A percentile compares a stretch with the other conserved stretches of the same genome.
These are phyloP conservation scores for Candida alai DNA, from an alignment of 805 yeast species.

Conservation along the genomic window DNA sequence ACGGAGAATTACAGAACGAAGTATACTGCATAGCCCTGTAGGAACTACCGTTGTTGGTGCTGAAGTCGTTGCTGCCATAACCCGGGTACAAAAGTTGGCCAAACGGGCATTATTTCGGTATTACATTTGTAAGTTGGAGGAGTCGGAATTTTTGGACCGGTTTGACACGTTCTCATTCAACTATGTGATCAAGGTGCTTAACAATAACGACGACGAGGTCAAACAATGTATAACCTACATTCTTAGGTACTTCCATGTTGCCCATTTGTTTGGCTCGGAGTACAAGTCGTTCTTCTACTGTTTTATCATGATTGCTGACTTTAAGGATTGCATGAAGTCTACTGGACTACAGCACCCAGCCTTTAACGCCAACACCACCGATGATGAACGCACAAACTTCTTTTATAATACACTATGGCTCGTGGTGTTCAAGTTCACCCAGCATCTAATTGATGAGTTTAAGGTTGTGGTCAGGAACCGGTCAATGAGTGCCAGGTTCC, in stretches of 20 bases:
- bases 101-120: slow-evolving; percentile 3
- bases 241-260: slow-evolving; percentile 1
- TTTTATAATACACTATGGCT: slow-evolving; percentile 18
- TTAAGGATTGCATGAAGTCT: slow-evolving; percentile 11
- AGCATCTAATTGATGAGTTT: slow-evolving; percentile 13
- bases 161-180: slow-evolving; percentile 4
- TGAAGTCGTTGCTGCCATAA: not conserved
- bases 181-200: slow-evolving; percentile 1
- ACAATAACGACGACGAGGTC: slow-evolving; percentile 1
- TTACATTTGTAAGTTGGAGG: not conserved
- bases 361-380: slow-evolving; percentile 17
- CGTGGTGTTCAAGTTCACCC: slow-evolving; percentile 14
- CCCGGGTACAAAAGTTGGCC: not conserved
- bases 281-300: slow-evolving; percentile 17
- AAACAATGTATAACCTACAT: slow-evolving; percentile 2
- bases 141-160: slow-evolving; percentile 4
- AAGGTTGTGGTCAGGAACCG: slow-evolving; percentile 7
- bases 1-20: not conserved
- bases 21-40: not conserved
- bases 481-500: not conserved
- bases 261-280: not conserved
- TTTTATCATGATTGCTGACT: slow-evolving; percentile 18
- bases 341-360: slow-evolving; percentile 20
- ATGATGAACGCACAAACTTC: slow-evolving; percentile 5
- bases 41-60: not conserved